Evolutionary conservation across 1,139 yeast species (phyloP), one percentile per base, ranked within the genome.

Genomic region (Magnusiomyces fungicola): DNA sequence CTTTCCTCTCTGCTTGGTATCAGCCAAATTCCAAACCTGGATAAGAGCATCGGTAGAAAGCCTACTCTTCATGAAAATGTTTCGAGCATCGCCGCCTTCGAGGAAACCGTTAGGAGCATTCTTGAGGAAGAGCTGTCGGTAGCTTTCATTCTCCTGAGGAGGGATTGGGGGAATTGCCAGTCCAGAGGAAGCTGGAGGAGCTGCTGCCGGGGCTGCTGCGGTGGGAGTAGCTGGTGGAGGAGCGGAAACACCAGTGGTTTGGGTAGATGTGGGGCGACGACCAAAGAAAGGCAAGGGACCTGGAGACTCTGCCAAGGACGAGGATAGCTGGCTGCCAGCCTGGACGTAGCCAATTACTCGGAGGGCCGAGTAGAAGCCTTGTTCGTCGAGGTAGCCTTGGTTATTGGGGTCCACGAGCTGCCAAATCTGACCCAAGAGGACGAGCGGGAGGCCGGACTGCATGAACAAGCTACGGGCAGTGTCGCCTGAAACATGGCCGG

Each of bases 311-410:
- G 23, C 38, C 38, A 34, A 34, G 4, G 22, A 5, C 5, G 38
- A 10, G 19, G 38, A 18, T 6, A 34, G 14, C 6, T 21, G 5
- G 14, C 23, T 5, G 5, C 95, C 95, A 32, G 74, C 69, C 69
- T 94, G 98, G 44, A 88, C 83, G 63, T 88, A 86, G 25, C 95
- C 96, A 62, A 94, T 87, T 58, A 88, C 72, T 65, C 99, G 78
- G 79, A 92, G 76, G 27, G 97, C 96, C 50, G 80, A 75, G 55
- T 87, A 79, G 68, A 94, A 94, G 24, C 92, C 92, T 55, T 77
- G 74, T 62, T 83, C 89, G 58, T 86, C 83, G 57, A 94, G 73
- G 63, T 83, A 86, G 0, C 98, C 99, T 57, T 81, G 75, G 68
- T 88, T 89, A 55, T 81, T 82, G 19, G 78, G 76, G 68, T 92